Evolutionary conservation across 1,139 yeast genomes (phyloP).

Genomic region (Zygoascus hellenicus): DNA sequence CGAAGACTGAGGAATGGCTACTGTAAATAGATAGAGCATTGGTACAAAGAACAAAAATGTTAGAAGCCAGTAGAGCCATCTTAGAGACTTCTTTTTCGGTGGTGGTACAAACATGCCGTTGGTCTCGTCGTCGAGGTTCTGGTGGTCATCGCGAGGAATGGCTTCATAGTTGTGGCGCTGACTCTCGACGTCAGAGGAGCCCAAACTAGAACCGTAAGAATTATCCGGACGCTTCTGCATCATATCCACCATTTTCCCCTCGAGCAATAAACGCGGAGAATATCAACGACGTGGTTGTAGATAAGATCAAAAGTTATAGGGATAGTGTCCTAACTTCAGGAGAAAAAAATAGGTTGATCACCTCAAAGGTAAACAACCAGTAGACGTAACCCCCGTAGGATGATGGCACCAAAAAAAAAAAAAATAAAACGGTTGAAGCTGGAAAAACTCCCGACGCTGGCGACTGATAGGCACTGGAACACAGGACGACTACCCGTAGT

Average conservation of each 20-base stretch:
- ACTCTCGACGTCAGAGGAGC: not conserved
- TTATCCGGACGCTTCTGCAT: not conserved
- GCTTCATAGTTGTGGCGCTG: not conserved
- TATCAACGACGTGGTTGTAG: not conserved
- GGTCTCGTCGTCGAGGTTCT: not conserved
- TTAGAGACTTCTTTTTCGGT: not conserved
- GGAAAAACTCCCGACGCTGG: too few species aligned
- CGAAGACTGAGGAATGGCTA: slow-evolving; percentile 18
- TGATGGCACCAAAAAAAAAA: too few species aligned
- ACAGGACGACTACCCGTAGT: too few species aligned
- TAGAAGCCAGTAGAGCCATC: not conserved
- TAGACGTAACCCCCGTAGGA: too few species aligned
- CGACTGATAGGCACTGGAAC: too few species aligned
- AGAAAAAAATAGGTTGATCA: too few species aligned
- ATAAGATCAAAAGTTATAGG: not conserved
- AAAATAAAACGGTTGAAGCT: too few species aligned
- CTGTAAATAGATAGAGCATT: slow-evolving; percentile 18
- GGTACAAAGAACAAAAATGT: slow-evolving; percentile 12
- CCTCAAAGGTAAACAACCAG: too few species aligned
- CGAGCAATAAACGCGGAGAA: not conserved
- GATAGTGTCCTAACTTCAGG: too few species aligned
- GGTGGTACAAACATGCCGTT: not conserved
- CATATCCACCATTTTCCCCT: not conserved
- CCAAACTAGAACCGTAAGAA: not conserved
- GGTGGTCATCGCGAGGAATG: too few species aligned